Evolutionary conservation across 805 yeast genomes (phyloP).

Genomic region (Metschnikowia santaceciliae): DNA sequence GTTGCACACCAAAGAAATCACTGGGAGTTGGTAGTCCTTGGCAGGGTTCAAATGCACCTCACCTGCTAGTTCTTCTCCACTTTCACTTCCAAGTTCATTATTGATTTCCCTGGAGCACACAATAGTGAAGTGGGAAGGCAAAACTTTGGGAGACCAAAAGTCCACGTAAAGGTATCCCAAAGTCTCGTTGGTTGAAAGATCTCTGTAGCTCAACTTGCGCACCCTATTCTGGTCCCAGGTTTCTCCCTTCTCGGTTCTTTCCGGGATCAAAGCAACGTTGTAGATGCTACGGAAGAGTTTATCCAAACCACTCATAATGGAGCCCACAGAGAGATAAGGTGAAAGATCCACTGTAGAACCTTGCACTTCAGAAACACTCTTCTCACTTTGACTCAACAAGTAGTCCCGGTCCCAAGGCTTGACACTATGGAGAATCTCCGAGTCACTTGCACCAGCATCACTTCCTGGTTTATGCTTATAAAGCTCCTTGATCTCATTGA

Average conservation of each 20-base stretch:
- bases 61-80: conserved; percentile 18
- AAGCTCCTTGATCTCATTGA: conserved; percentile 52
- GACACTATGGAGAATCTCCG: conserved; percentile 44
- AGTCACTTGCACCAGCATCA: conserved; percentile 19
- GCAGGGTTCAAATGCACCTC: conserved; percentile 40
- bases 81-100: conserved; percentile 31
- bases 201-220: conserved; percentile 70
- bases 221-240: conserved; percentile 82
- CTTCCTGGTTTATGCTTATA: conserved; percentile 28
- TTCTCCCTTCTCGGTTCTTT: conserved; percentile 61
- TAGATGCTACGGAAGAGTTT: conserved; percentile 65
- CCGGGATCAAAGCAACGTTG: conserved; percentile 73
- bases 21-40: conserved; percentile 73
- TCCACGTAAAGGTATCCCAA: conserved; percentile 86
- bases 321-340: conserved; percentile 77
- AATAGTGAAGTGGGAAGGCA: conserved; percentile 94
- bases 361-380: conserved; percentile 23
- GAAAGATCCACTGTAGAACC: conserved; percentile 45
- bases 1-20: conserved; percentile 84
- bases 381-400: conserved; percentile 22
- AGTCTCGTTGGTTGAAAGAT: conserved; percentile 49
- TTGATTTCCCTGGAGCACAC: conserved; percentile 86
- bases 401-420: conserved; percentile 94
- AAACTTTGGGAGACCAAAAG: conserved; percentile 70
- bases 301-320: conserved; percentile 79